phyloP scores from a whole-genome alignment of 805 yeast species.

The Teunomyces aglyptinius region DNA sequence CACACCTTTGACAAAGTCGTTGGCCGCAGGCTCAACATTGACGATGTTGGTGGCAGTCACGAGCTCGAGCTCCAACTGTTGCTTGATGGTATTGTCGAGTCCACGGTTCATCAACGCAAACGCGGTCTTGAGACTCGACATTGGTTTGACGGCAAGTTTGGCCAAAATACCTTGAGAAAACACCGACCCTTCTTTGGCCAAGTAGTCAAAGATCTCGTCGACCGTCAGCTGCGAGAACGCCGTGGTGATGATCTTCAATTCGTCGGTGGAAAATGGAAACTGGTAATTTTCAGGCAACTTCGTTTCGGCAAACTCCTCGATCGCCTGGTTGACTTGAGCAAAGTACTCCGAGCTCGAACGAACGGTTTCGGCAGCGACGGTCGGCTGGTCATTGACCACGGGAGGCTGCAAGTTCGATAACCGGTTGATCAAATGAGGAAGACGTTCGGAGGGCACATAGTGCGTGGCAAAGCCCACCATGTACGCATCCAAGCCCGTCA shows the following conservation, averaged over 20 bases:
- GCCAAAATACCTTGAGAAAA: slow-evolving; percentile 63
- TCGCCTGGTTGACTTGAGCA: slow-evolving; percentile 62
- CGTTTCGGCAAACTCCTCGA: slow-evolving; percentile 71
- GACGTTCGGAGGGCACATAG: slow-evolving; percentile 66
- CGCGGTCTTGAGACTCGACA: slow-evolving; percentile 73
- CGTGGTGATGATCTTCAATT: slow-evolving; percentile 62
- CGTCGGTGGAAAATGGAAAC: slow-evolving; percentile 52
- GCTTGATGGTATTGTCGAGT: slow-evolving; percentile 52
- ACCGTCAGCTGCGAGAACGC: slow-evolving; percentile 52
- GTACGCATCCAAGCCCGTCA: slow-evolving; percentile 79
- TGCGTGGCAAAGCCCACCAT: slow-evolving; percentile 88
- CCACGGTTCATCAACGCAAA: slow-evolving; percentile 67
- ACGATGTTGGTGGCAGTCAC: slow-evolving; percentile 70
- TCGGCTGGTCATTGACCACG: slow-evolving; percentile 26
- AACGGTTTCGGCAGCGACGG: slow-evolving; percentile 21
- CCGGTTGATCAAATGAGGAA: slow-evolving; percentile 61
- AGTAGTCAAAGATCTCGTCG: slow-evolving; percentile 54
- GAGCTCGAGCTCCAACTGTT: slow-evolving; percentile 72
- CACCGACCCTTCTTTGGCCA: slow-evolving; percentile 53
- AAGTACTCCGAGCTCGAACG: slow-evolving; percentile 39
- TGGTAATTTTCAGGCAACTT: slow-evolving; percentile 62
- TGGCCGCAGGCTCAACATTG: slow-evolving; percentile 49
- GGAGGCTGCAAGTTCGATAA: slow-evolving; percentile 59
- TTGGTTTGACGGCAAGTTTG: slow-evolving; percentile 65
- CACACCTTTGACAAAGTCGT: slow-evolving; percentile 69